Base-by-base conservation (phyloP, 2,329 filamentous ascomycete species). In the Tolypocladium capitatum region DNA sequence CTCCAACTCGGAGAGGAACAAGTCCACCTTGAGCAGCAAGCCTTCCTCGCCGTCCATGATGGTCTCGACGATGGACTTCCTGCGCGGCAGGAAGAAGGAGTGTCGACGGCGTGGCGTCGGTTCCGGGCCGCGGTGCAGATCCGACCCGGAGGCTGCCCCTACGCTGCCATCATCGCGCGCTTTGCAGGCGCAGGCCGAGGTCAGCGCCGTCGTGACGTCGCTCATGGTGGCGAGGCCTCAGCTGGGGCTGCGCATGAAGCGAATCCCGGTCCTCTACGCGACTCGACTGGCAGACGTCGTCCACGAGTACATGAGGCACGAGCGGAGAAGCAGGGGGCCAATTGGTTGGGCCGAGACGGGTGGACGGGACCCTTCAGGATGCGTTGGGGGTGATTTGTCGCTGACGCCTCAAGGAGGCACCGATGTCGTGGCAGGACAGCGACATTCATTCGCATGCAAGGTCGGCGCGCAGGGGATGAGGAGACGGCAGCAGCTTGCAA, bases 1-100 rank as follows among this genome's bases (percentile, higher is more conserved):
- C 66, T 94, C 90, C 40, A 98, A 75, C 62, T 97, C 89, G 35
- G 83, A 76, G 48, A 98, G 74, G 63, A 94, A 92, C 45, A 84
- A 68, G 60, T 92, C 87, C 45, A 92, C 78, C 69, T 76, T 81
- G 46, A 83, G 68, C 47, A 83, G 59, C 31, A 83, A 62, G 21
- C 72, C 69, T 55, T 83, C 80, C 53, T 83, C 80, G 34, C 75
- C 72, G 38, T 83, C 80, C 68, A 81, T 76, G 52, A 78, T 72
- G 47, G 75, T 71, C 56, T 74, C 72, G 34, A 80, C 73, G n/a
- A 80, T 67, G 11, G 77, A 81, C 54, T 74, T 78, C 54, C 77
- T 68, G 55, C 78, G 66, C 2, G 74, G 75, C 47, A 75, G 65
- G 49, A 77, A 77, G 48, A 74, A 76, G 3, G 79, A 82, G 55